Base-by-base conservation (phyloP, 192 early-diverging fungal species). In the Radiomyces spectabilis region DNA sequence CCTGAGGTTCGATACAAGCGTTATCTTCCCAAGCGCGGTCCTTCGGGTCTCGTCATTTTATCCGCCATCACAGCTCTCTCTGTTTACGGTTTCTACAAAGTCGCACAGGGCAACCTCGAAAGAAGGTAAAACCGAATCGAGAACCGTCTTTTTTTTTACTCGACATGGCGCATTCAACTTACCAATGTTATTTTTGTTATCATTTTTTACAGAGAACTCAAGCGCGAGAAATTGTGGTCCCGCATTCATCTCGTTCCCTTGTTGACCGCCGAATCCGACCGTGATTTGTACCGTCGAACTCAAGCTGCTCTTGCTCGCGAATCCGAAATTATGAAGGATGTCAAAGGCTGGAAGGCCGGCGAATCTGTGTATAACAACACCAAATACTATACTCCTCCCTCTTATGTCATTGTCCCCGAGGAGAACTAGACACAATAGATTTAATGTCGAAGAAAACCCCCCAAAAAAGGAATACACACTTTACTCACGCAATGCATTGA, bases 311-410 rank as follows among this genome's bases (percentile, higher is more conserved):
- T 80, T 19, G 75, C 75, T 21, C 78, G 86, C 18, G 94, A 96
- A 66, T 75, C 78, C 15, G 84, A 81, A 55, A 85, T 90, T 42
- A 98, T 97, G 94, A 83, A 89, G 75, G 76, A 87, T 39, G 83
- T 88, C 30, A 73, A 80, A 25, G 81, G 83, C 51, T 87, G 85
- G 84, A 78, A 81, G 76, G 73, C 65, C 51, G 80, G 89, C 57
- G 85, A 92, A 54, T 85, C 88, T 53, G 91, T 95, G 24, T 98
- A 98, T 74, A 79, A 95, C 81, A 79, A 95, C 82, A 89, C 91
- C 9, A 77, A 88, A 53, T 71, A 84, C 35, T 93, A 94, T 63
- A 82, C 82, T 10, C 72, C 69, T 60, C 84, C 88, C 45, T 71
- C 80, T 6, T 79, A 51, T 43, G 68, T 91, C 51, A 76, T 85